phyloP scores from a whole-genome alignment of 768 basidiomycete genomes.

The Nevesoporus exiguus region DNA sequence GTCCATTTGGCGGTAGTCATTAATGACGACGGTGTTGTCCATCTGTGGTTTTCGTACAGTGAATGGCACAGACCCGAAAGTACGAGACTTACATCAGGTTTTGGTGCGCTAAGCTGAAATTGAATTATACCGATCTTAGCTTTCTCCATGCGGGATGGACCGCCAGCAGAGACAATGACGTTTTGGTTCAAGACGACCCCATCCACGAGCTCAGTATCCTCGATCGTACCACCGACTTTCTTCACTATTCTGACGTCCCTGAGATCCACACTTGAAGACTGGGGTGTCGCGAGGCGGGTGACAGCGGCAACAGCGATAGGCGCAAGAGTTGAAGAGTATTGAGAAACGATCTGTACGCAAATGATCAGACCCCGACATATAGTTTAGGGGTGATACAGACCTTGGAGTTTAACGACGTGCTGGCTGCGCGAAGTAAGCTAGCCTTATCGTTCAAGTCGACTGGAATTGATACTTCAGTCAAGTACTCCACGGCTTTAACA shows the following conservation, averaged over 20 bases:
- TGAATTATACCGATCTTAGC: constrained; percentile 98
- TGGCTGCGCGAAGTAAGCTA: constrained; percentile 85
- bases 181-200: constrained; percentile 98
- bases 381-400: constrained; percentile 36
- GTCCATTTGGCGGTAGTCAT: constrained; percentile 99
- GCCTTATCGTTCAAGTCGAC: constrained; percentile 87
- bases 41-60: constrained; percentile 52
- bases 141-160: constrained; percentile 94
- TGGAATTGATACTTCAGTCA: constrained; percentile 89
- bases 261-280: constrained; percentile 93
- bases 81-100: constrained; percentile 77
- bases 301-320: constrained; percentile 98
- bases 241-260: constrained; percentile 95
- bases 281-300: constrained; percentile 81
- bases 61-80: neutral
- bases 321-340: constrained; percentile 97
- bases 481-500: constrained; percentile 87
- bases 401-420: constrained; percentile 95
- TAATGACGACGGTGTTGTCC: constrained; percentile 99
- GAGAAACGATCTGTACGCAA: constrained; percentile 82
- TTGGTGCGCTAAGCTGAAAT: constrained; percentile 96
- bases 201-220: constrained; percentile 95
- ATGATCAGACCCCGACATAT: constrained; percentile 8
- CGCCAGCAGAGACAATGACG: constrained; percentile 85
- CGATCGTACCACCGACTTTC: constrained; percentile 98